Evolutionary conservation across 768 basidiomycete genomes (phyloP).

Genomic region (Chalciporus sphaerocephalus): DNA sequence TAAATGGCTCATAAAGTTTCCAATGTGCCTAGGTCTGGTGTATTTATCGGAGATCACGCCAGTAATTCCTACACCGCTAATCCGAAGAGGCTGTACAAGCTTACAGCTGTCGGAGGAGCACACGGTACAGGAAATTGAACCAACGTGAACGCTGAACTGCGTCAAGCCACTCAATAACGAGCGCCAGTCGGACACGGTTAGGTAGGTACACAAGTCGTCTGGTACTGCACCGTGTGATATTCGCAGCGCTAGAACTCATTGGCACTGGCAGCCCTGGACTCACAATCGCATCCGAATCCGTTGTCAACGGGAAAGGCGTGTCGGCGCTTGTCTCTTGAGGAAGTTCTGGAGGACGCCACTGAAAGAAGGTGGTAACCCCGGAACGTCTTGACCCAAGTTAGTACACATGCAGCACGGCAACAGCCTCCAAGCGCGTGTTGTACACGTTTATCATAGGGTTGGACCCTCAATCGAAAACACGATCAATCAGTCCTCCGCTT

Average conservation of each 20-base stretch:
- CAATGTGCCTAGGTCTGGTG: neutral
- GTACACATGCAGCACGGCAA: conserved; percentile 22
- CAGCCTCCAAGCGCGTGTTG: conserved; percentile 33
- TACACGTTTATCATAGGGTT: conserved; percentile 35
- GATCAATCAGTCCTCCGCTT: conserved; percentile 19
- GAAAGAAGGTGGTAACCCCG: conserved; percentile 17
- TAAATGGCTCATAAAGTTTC: no score
- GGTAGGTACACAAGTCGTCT: no score
- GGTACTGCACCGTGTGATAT: neutral
- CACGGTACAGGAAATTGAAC: no score
- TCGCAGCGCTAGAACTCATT: conserved; percentile 9
- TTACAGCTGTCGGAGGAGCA: no score
- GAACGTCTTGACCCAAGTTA: conserved; percentile 19
- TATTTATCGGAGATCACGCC: neutral
- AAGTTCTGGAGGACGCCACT: conserved; percentile 16
- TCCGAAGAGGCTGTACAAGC: no score
- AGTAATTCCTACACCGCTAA: no score
- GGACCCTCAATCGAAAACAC: conserved; percentile 34
- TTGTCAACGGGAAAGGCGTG: conserved; percentile 7
- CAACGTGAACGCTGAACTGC: no score
- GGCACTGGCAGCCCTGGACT: neutral
- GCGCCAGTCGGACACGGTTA: conserved; percentile 4
- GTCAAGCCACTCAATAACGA: no score
- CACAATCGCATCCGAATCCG: conserved; percentile 10
- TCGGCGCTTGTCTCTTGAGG: conserved; percentile 11